phyloP scores from a whole-genome alignment of 2,329 filamentous ascomycete genomes.

The Coniochaeta hoffmannii region DNA sequence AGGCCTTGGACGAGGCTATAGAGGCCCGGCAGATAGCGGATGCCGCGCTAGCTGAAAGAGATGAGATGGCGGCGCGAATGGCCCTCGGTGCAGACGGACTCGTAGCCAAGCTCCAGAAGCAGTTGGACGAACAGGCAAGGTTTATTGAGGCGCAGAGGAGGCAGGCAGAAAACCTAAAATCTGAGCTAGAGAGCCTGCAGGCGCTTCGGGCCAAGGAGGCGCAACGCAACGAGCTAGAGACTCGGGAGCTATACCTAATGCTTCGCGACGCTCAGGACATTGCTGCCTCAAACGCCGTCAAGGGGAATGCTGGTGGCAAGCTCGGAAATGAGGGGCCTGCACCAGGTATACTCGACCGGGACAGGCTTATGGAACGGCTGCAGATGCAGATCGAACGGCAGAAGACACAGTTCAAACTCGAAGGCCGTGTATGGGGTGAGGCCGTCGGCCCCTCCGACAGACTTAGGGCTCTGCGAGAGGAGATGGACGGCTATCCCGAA shows the following conservation, averaged over 20 bases:
- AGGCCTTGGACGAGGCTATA: conserved; percentile 83
- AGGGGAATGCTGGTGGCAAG: conserved; percentile 37
- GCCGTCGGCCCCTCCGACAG: conserved; percentile 80
- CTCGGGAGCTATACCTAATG: conserved; percentile 95
- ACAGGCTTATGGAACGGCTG: conserved; percentile 84
- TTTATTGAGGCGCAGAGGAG: conserved; percentile 85
- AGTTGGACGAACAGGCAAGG: conserved; percentile 84
- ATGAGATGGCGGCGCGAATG: conserved; percentile 84
- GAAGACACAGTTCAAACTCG: conserved; percentile 95
- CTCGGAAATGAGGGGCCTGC: conserved; percentile 59
- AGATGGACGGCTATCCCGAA: conserved; percentile 68
- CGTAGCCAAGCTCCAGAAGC: conserved; percentile 85
- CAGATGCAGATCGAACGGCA: conserved; percentile 94
- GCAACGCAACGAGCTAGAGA: conserved; percentile 92
- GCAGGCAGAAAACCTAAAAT: conserved; percentile 81
- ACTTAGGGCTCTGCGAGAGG: conserved; percentile 81
- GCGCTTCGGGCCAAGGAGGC: conserved; percentile 81
- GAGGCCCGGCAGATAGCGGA: conserved; percentile 91
- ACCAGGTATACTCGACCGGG: conserved; percentile 84
- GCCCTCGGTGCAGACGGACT: conserved; percentile 90
- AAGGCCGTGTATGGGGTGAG: conserved; percentile 86
- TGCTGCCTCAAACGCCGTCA: conserved; percentile 73
- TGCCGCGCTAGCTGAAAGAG: conserved; percentile 89
- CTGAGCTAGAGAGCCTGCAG: conserved; percentile 81
- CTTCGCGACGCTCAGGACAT: conserved; percentile 95